A percentile compares a stretch with the other conserved stretches of the same genome.
Conservation (phyloP, 495 filamentous ascomycete species). For the Elasticomyces elasticus region DNA sequence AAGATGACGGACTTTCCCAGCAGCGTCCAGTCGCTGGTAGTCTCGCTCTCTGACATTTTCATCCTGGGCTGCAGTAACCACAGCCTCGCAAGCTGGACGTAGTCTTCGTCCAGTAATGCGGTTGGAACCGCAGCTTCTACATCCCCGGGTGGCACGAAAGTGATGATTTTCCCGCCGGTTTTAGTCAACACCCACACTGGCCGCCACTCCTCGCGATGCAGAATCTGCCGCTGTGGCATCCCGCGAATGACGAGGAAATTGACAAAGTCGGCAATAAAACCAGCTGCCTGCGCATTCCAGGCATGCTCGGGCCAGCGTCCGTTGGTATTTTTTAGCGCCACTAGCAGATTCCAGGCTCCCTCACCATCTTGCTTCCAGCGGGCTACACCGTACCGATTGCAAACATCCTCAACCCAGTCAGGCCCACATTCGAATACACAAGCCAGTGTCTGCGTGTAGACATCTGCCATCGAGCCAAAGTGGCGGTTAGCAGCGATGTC, state of each 20-base stretch:
- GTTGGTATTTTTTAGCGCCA: slow-evolving; percentile 16
- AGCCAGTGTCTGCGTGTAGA: slow-evolving; percentile 26
- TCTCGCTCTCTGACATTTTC: background rate
- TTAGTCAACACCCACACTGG: slow-evolving; percentile 11
- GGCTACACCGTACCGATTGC: slow-evolving; percentile 18
- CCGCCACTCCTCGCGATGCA: slow-evolving; percentile 11
- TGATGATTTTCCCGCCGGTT: slow-evolving; percentile 12
- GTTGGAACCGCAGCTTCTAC: slow-evolving; percentile 10
- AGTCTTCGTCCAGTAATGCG: slow-evolving; percentile 14
- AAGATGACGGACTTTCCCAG: slow-evolving; percentile 20
- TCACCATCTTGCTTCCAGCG: slow-evolving; percentile 17
- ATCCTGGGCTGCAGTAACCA: slow-evolving; percentile 23
- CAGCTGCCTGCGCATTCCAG: slow-evolving; percentile 11
- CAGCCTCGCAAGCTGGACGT: slow-evolving; percentile 18
- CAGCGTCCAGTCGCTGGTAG: slow-evolving; percentile 10
- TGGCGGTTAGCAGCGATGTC: slow-evolving; percentile 10
- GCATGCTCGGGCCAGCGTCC: slow-evolving; percentile 15
- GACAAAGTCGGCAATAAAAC: slow-evolving; percentile 19
- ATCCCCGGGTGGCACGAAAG: slow-evolving; percentile 12
- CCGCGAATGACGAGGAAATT: slow-evolving; percentile 21
- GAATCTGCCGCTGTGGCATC: slow-evolving; percentile 15
- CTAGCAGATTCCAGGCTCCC: slow-evolving; percentile 9
- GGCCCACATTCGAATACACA: slow-evolving; percentile 26
- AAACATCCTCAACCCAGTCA: slow-evolving; percentile 21
- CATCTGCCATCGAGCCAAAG: slow-evolving; percentile 23